Base-by-base conservation (phyloP, 2,329 filamentous ascomycete species). In the Cryphonectria nitschkei region DNA sequence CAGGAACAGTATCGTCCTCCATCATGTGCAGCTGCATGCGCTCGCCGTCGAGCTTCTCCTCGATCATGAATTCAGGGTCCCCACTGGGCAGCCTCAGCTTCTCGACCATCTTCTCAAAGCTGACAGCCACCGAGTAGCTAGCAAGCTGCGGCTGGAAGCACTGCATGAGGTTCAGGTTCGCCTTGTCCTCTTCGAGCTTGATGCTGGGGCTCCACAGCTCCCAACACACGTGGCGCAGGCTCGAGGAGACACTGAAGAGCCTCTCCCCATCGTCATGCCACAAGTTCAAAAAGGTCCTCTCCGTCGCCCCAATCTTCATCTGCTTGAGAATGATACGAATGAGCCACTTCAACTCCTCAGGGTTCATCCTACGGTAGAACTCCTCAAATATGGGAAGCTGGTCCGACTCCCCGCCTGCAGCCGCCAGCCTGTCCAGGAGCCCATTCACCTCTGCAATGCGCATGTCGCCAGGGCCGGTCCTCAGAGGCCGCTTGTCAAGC, bases 131-230 rank as follows among this genome's bases (percentile, higher is more conserved):
- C 79, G 98, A 94, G 74, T 97, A 98, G 74, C 96, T 93, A 5
- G 96, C 96, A 50, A 99, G 86, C 80, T 98, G 96, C 7, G 96
- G 96, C 77, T 98, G 95, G 78, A 98, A 98, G 78, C 94, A 98
- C 77, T 96, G 92, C 93, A 98, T 97, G 46, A 98, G 83, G 1
- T 87, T 84, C 19, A 98, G 90, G 0, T 92, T 91, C 0, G 90
- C 87, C 67, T 94, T 90, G 34, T 94, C 92, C 50, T 90, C 90
- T 74, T 94, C 89, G 2, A 99, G 85, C 4, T 92, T 88, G 14
- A 93, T 80, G 52, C 87, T 84, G 0, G 91, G 91, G 77, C 98
- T 90, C 75, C 88, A 89, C 2, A 99, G 83, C 79, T 98, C 95
- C 95, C 96, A 98, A 77, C 96, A 99, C 0, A 99, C 95, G 52